Percentiles rank a stretch among this genome's conserved stretches.
phyloP scores from a whole-genome alignment of 2,329 filamentous ascomycete species.

The Ambrosiella beaveri region DNA sequence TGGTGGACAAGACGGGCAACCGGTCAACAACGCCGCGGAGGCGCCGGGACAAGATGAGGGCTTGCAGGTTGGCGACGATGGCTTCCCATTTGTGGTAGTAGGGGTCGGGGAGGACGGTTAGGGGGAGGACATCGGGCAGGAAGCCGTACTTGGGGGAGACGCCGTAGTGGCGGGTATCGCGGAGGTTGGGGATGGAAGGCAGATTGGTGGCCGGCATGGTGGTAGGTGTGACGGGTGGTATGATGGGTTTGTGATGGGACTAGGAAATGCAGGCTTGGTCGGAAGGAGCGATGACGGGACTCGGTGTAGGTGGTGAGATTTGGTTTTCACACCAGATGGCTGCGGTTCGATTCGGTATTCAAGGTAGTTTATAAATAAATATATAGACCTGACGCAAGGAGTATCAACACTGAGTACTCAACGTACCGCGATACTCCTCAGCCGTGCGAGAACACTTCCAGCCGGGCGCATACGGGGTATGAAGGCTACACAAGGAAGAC shows the following conservation, averaged over 20 bases:
- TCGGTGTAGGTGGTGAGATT: background rate
- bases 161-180: conserved; percentile 47
- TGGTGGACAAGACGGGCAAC: conserved; percentile 69
- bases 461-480: conserved; percentile 11
- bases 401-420: conserved; percentile 33
- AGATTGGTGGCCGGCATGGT: conserved; percentile 22
- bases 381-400: conserved; percentile 43
- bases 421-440: conserved; percentile 43
- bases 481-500: background rate
- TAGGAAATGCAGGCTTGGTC: background rate
- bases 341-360: background rate
- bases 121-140: conserved; percentile 62
- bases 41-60: conserved; percentile 68
- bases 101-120: conserved; percentile 64
- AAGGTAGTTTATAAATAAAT: conserved; percentile 13
- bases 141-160: conserved; percentile 69
- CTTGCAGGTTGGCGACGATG: conserved; percentile 69
- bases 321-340: background rate
- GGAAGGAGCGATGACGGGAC: too few species aligned
- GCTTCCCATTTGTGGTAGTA: conserved; percentile 96
- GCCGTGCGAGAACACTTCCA: conserved; percentile 25
- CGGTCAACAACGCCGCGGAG: conserved; percentile 63
- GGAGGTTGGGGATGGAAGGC: conserved; percentile 44
- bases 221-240: background rate
- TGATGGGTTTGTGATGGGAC: background rate